Evolutionary conservation across 73 alveolate species (phyloP), one percentile per base, ranked within the genome.

Genomic region (Uronychia setigera): DNA sequence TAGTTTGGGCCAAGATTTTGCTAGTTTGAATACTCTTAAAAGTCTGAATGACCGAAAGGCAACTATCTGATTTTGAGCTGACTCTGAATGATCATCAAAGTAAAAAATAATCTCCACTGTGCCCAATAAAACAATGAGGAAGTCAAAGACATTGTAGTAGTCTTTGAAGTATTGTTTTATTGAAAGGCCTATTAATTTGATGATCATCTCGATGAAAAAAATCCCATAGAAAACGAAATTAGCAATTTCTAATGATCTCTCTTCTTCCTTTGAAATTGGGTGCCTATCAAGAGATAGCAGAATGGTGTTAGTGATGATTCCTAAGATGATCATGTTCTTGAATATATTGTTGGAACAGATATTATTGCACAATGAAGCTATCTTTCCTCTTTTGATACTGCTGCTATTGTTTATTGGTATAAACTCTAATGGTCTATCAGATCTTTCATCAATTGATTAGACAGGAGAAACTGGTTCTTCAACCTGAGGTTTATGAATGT

Each of bases 231-330:
- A 77, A 25, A 46, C 0, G 28, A 57, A 19, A 78, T 85, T 85
- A 0, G 57, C 1, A 11, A 27, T 27, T 32, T 85, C 86, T 35
- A 77, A 32, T 11, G 13, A 5, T 77, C 29, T 26, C 29, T 9
- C 11, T 28, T 26, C 27, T 13, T 29, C 59, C 27, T 13, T 1
- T 25, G 27, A 26, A 9, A 25, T 25, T 1, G 91, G 91, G 79
- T 85, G 77, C 29, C 76, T 78, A 77, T 85, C 91, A 13, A 85
- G 76, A 0, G 82, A 1, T 1, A 85, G 74, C 5, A 34, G 29
- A 0, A 78, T 85, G 1, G 91, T 85, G 77, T 85, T 85, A 28
- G 74, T 88, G n/a, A 94, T 58, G 13, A 97, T 98, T 26, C 92
- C 94, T 1, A 89, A 74, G 46, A 85, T 34, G 46, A 93, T 82